These are phyloP conservation scores for Colletotrichum sp. DNA, from an alignment of 2,329 filamentous ascomycete genomes.

Conservation along the genomic window DNA sequence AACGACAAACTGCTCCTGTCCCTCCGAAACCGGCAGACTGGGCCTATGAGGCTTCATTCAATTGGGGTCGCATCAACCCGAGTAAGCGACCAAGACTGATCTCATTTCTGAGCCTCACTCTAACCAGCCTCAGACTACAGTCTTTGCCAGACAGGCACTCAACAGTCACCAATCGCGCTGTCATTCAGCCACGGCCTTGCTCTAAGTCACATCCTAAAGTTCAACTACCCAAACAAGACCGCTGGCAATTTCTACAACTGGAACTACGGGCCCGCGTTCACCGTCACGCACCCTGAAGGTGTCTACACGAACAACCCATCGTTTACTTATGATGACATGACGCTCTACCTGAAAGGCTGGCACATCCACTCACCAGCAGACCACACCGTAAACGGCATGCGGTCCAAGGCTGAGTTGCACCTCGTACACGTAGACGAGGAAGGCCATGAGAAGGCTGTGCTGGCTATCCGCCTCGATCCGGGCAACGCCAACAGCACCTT, in stretches of 20 bases:
- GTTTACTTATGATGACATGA: constrained; percentile 50
- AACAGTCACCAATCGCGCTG: constrained; percentile 55
- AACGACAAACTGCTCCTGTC: not conserved
- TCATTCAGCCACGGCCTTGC: constrained; percentile 43
- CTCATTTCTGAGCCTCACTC: not conserved
- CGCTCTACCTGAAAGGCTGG: constrained; percentile 53
- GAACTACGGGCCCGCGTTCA: constrained; percentile 52
- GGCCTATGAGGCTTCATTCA: constrained; percentile 20
- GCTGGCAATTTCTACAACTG: constrained; percentile 51
- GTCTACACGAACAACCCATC: constrained; percentile 42
- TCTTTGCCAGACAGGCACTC: constrained; percentile 53
- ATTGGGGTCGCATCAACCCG: constrained; percentile 17
- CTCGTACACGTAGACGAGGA: constrained; percentile 49
- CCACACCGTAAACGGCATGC: constrained; percentile 47
- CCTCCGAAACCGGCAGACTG: constrained; percentile 1
- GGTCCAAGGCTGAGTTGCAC: constrained; percentile 52
- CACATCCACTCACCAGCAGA: constrained; percentile 57
- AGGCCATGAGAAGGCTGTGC: constrained; percentile 47
- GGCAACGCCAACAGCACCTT: constrained; percentile 41
- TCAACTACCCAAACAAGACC: constrained; percentile 42
- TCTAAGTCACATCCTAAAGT: constrained; percentile 40
- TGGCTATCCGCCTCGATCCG: constrained; percentile 51
- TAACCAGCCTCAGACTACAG: constrained; percentile 9
- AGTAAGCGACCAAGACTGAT: not conserved
- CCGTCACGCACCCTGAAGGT: constrained; percentile 36